Percentiles rank a stretch among this genome's conserved stretches.
Conservation (phyloP, 345 rosid genomes). For the Eucalyptus victrix region DNA sequence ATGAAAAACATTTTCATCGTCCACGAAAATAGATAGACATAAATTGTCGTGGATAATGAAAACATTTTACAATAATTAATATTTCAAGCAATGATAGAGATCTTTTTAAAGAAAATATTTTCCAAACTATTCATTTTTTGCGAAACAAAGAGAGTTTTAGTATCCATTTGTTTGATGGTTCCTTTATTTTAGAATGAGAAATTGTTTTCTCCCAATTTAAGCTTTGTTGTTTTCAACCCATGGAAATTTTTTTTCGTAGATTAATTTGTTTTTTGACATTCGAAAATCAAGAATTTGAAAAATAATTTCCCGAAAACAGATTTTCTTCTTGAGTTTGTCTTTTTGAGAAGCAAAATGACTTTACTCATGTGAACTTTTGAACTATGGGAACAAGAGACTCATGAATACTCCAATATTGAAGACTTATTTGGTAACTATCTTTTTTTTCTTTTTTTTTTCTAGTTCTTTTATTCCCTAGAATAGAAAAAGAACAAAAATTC, state of each 20-base stretch:
- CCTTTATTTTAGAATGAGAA: too few relatives aligned
- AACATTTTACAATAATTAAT: too few relatives aligned
- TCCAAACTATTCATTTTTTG: too few relatives aligned
- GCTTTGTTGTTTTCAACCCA: not conserved
- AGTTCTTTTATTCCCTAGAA: too few relatives aligned
- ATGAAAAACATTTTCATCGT: fast-evolving
- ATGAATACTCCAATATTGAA: not conserved
- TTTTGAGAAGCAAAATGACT: not conserved
- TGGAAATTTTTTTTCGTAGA: not conserved
- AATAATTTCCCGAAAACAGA: not conserved
- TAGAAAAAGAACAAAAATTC: too few relatives aligned
- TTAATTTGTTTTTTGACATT: not conserved
- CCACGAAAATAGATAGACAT: too few relatives aligned
- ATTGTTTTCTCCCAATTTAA: not conserved
- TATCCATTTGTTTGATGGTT: not conserved
- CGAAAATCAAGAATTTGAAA: not conserved
- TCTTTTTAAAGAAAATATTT: too few relatives aligned
- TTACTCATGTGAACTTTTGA: not conserved
- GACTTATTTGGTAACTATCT: too few relatives aligned
- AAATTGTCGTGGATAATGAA: too few relatives aligned
- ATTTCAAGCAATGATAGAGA: too few relatives aligned
- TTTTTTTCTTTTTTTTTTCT: too few relatives aligned
- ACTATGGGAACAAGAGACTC: not conserved
- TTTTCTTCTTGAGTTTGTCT: not conserved
- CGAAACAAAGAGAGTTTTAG: too few relatives aligned